Evolutionary conservation across 2,329 filamentous ascomycete genomes (phyloP).

Genomic region (Aspergillus ruber): DNA sequence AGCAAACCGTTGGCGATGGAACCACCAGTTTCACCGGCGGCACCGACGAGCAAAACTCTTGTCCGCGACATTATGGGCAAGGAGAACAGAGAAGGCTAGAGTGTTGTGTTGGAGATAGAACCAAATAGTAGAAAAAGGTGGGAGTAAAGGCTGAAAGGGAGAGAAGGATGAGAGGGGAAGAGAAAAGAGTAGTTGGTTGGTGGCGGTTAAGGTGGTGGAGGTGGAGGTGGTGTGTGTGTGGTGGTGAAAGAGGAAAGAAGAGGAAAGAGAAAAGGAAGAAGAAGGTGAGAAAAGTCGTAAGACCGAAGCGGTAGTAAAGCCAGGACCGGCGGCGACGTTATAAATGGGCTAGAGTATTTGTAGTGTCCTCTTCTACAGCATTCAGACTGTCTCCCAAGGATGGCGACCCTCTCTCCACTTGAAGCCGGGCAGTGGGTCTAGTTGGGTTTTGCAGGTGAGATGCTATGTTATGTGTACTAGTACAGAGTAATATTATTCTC

Average conservation of each 20-base stretch:
- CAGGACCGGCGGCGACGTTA: background rate
- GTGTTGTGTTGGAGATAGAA: conserved; percentile 1
- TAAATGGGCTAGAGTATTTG: background rate
- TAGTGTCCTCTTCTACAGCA: background rate
- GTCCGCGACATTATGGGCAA: conserved; percentile 27
- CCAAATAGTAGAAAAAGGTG: conserved; percentile 6
- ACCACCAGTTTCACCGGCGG: conserved; percentile 35
- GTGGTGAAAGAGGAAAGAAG: background rate
- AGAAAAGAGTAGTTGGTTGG: background rate
- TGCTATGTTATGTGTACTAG: too few relatives aligned
- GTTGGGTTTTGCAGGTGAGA: too few relatives aligned
- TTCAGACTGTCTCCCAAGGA: too few relatives aligned
- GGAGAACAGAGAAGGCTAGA: background rate
- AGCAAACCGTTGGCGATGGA: conserved; percentile 34
- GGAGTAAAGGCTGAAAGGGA: conserved; percentile 1
- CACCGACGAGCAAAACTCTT: conserved; percentile 33
- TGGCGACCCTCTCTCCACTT: too few relatives aligned
- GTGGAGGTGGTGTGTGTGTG: too few relatives aligned
- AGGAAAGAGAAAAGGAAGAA: conserved; percentile 24
- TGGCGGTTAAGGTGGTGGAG: too few relatives aligned
- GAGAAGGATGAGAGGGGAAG: conserved; percentile 6
- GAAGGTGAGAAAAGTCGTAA: conserved; percentile 24
- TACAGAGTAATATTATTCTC: too few relatives aligned
- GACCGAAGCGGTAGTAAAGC: conserved; percentile 15
- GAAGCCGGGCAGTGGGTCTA: too few relatives aligned